phyloP scores from a whole-genome alignment of 2,329 filamentous ascomycete species.

The Aspergillus versicolor region DNA sequence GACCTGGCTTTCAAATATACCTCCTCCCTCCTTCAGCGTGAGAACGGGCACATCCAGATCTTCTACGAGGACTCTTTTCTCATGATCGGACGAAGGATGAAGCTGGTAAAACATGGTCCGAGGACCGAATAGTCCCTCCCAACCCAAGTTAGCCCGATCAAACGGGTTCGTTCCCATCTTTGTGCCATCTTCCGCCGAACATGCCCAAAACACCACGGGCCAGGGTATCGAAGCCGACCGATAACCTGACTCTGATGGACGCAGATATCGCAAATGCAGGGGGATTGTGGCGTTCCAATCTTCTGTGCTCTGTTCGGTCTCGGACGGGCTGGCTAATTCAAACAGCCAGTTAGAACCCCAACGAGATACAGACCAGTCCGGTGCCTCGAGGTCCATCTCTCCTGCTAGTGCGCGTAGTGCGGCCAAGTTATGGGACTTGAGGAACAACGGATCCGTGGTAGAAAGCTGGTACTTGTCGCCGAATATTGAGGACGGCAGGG shows the following conservation, averaged over 20 bases:
- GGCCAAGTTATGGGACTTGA: conserved; percentile 75
- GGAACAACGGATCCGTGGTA: conserved; percentile 61
- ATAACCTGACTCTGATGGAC: conserved; percentile 59
- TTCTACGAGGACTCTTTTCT: conserved; percentile 48
- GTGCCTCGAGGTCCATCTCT: conserved; percentile 86
- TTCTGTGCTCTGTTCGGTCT: conserved; percentile 4
- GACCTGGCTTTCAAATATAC: conserved; percentile 29
- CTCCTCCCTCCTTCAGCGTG: conserved; percentile 50
- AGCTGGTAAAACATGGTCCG: conserved; percentile 83
- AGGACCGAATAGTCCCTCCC: conserved; percentile 74
- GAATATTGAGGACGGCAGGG: conserved; percentile 78
- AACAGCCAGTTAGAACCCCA: conserved; percentile 83
- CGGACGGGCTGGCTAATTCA: conserved; percentile 63
- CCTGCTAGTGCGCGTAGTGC: conserved; percentile 67
- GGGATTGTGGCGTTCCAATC: conserved; percentile 59
- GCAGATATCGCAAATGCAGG: conserved; percentile 80
- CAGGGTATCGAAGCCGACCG: conserved; percentile 65
- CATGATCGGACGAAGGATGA: conserved; percentile 46
- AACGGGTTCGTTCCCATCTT: conserved; percentile 80
- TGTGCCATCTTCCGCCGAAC: conserved; percentile 57
- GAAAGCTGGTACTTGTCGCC: conserved; percentile 81
- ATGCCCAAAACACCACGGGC: conserved; percentile 90
- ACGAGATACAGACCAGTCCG: conserved; percentile 69
- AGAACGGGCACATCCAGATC: conserved; percentile 65
- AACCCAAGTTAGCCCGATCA: conserved; percentile 79